Conservation (phyloP, 192 early-diverging fungal species). For the Podila clonocystis region DNA sequence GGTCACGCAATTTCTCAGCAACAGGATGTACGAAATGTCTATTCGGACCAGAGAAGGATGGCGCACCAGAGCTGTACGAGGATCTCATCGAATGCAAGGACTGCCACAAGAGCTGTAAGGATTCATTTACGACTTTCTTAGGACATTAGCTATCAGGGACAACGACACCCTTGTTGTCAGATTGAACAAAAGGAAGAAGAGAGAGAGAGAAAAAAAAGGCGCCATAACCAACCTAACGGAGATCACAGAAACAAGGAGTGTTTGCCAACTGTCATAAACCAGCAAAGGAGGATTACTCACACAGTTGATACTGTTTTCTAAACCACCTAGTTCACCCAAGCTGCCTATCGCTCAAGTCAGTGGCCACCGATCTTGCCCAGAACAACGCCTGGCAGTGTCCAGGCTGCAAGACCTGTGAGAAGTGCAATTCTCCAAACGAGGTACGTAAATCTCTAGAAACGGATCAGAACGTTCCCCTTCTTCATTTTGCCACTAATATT, state of each 20-base stretch:
- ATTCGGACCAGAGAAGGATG: slow-evolving; percentile 53
- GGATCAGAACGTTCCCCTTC: background rate
- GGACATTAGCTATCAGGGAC: background rate
- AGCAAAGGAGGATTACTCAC: no score
- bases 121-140: slow-evolving; percentile 12
- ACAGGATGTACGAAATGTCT: slow-evolving; percentile 43
- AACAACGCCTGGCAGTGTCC: slow-evolving; percentile 61
- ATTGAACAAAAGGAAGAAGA: no score
- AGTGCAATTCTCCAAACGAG: slow-evolving; percentile 56
- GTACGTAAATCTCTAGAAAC: slow-evolving; percentile 25
- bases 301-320: no score
- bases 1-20: slow-evolving; percentile 14
- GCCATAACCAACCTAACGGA: no score
- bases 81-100: slow-evolving; percentile 57
- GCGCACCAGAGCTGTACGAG: slow-evolving; percentile 47
- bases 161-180: background rate
- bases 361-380: slow-evolving; percentile 34
- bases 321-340: slow-evolving; percentile 50
- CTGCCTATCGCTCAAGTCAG: slow-evolving; percentile 49
- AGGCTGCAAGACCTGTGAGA: slow-evolving; percentile 61
- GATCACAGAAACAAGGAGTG: no score
- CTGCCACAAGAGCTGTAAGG: slow-evolving; percentile 61
- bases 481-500: background rate
- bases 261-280: no score
- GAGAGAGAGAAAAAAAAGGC: no score